A percentile compares a stretch with the other conserved stretches of the same genome.
Evolutionary conservation across 345 rosid genomes (phyloP).

Genomic region (Pelargonium nanum): DNA sequence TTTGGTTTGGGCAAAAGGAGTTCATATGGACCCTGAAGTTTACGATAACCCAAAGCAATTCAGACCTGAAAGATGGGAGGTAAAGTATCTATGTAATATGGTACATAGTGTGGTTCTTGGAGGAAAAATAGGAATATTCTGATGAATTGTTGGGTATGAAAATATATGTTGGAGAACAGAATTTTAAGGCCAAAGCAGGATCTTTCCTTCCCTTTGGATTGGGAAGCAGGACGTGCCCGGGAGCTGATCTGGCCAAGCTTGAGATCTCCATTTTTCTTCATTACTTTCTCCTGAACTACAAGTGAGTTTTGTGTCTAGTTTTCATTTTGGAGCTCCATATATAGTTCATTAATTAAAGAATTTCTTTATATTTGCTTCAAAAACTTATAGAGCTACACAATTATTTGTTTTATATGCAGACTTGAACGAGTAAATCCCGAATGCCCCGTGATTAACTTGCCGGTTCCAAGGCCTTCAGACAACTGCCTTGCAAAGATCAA

Average conservation of each 20-base stretch:
- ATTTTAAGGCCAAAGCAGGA: slow-evolving; percentile 27
- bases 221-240: slow-evolving; percentile 40
- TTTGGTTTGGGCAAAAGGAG: slow-evolving; percentile 35
- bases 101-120: not conserved
- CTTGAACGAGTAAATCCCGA: slow-evolving; percentile 10
- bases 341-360: not conserved
- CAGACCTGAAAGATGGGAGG: slow-evolving; percentile 45
- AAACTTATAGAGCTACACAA: not conserved
- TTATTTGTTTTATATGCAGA: not conserved
- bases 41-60: slow-evolving; percentile 27
- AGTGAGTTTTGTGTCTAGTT: slow-evolving; percentile 18
- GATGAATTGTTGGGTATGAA: too few relatives aligned
- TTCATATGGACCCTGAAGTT: slow-evolving; percentile 33
- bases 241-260: slow-evolving; percentile 43
- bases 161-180: slow-evolving; percentile 6
- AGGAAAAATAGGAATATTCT: not conserved
- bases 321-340: not conserved
- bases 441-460: slow-evolving; percentile 3
- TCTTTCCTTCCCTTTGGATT: slow-evolving; percentile 46
- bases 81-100: slow-evolving; percentile 9
- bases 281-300: slow-evolving; percentile 35
- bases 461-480: slow-evolving; percentile 15
- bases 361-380: not conserved
- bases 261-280: slow-evolving; percentile 40
- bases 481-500: slow-evolving; percentile 18